Conservation (phyloP, 2,329 filamentous ascomycete genomes). For the Pseudohalonectria lignicola region DNA sequence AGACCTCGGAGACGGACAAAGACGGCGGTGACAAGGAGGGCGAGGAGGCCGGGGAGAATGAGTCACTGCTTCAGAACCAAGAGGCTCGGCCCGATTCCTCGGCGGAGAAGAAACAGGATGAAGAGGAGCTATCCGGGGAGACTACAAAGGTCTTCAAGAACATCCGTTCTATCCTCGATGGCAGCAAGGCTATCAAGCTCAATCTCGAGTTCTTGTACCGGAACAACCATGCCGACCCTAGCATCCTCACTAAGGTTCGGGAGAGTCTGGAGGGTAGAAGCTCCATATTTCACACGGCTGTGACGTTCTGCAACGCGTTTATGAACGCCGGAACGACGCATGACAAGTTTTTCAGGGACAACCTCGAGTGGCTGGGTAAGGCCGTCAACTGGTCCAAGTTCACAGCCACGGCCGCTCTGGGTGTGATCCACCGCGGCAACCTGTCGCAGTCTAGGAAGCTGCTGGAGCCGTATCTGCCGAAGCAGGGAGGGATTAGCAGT, state of each 20-base stretch:
- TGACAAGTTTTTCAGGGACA: constrained; percentile 97
- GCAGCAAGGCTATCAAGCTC: constrained; percentile 85
- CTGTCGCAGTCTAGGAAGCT: constrained; percentile 87
- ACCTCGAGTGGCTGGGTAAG: constrained; percentile 95
- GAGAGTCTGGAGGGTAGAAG: constrained; percentile 93
- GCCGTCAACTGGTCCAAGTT: constrained; percentile 99
- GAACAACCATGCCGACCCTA: constrained; percentile 86
- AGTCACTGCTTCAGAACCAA: constrained; percentile 33
- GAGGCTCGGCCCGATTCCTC: not conserved
- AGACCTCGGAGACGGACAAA: constrained; percentile 30
- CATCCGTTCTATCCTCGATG: constrained; percentile 63
- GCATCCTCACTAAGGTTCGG: constrained; percentile 89
- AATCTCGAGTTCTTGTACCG: constrained; percentile 95
- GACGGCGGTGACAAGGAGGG: constrained; percentile 26
- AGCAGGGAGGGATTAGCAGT: constrained; percentile 58
- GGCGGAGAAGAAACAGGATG: constrained; percentile 26
- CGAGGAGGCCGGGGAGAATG: constrained; percentile 30
- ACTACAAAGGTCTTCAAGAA: constrained; percentile 48
- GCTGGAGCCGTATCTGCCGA: constrained; percentile 86
- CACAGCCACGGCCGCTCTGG: constrained; percentile 88
- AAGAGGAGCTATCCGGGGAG: constrained; percentile 39
- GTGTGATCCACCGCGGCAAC: constrained; percentile 94
- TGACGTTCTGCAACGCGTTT: constrained; percentile 96
- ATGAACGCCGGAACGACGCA: constrained; percentile 99
- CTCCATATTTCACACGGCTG: constrained; percentile 95